Evolutionary conservation across 1,284 basidiomycete genomes (phyloP).

Genomic region (Puccinia novopanici): DNA sequence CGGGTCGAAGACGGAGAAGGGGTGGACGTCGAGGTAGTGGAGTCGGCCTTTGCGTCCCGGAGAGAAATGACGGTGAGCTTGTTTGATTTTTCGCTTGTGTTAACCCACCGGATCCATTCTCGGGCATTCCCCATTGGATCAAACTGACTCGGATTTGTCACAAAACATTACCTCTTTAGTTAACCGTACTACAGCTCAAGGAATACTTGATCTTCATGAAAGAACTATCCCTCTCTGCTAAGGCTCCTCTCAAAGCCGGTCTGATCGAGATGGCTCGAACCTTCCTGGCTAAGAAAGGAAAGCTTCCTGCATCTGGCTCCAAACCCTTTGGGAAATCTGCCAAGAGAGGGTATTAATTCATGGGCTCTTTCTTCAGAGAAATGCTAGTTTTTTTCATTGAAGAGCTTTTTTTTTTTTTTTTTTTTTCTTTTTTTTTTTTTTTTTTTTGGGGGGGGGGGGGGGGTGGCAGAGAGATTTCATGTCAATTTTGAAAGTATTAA

Average conservation of each 20-base stretch:
- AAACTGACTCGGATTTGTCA: background rate
- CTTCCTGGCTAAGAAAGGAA: background rate
- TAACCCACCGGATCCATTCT: background rate
- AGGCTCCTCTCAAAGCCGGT: slow-evolving; percentile 15
- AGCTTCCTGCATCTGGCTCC: background rate
- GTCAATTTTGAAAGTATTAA: too few relatives aligned
- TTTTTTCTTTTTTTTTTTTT: too few relatives aligned
- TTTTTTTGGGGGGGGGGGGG: too few relatives aligned
- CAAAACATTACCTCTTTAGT: background rate
- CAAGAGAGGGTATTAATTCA: background rate
- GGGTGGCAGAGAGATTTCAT: too few relatives aligned
- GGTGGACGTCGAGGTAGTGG: slow-evolving; percentile 27
- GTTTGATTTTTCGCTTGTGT: background rate
- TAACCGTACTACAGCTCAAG: slow-evolving; percentile 13
- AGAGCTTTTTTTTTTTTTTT: too few relatives aligned
- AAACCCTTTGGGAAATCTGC: background rate
- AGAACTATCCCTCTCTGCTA: background rate
- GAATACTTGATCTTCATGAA: slow-evolving; percentile 31
- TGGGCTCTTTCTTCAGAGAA: too few relatives aligned
- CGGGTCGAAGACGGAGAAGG: slow-evolving; percentile 27
- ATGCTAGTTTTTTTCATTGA: too few relatives aligned
- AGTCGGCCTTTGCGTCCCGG: slow-evolving; percentile 23
- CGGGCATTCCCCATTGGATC: background rate
- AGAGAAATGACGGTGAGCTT: slow-evolving; percentile 28
- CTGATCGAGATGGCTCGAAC: background rate